Evolutionary conservation across 495 filamentous ascomycete genomes (phyloP).

Genomic region (Neurospora sp.): DNA sequence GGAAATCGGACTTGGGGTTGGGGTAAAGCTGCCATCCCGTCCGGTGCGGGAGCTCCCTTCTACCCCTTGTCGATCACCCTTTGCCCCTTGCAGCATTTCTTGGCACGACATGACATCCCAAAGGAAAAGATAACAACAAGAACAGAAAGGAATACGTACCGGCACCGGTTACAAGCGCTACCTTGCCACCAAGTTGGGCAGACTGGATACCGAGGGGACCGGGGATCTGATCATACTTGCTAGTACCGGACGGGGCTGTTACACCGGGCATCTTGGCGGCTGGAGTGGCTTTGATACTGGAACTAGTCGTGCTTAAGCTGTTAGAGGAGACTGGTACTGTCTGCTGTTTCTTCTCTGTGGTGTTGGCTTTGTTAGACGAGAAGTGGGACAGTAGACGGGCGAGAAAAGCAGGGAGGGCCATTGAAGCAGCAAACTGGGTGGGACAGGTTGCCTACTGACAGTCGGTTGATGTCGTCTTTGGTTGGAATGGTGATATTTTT

Average conservation of each 20-base stretch:
- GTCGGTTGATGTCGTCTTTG: neutral
- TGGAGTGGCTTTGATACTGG: neutral
- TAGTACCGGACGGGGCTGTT: slow-evolving; percentile 11
- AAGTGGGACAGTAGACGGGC: slow-evolving; percentile 21
- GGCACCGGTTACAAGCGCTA: slow-evolving; percentile 38
- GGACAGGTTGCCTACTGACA: neutral
- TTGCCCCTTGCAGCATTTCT: neutral
- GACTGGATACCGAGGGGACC: slow-evolving; percentile 39
- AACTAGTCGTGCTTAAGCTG: slow-evolving; percentile 8
- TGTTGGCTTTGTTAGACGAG: slow-evolving; percentile 5
- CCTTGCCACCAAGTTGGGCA: slow-evolving; percentile 41
- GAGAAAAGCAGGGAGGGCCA: slow-evolving; percentile 14
- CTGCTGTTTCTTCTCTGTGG: slow-evolving; percentile 13
- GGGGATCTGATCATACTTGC: slow-evolving; percentile 35
- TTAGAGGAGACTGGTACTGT: neutral
- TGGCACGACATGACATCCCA: neutral
- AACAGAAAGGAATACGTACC: slow-evolving; percentile 20
- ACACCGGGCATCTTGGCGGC: slow-evolving; percentile 29
- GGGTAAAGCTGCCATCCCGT: slow-evolving; percentile 18
- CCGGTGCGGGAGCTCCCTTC: slow-evolving; percentile 1
- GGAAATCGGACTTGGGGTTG: slow-evolving; percentile 26
- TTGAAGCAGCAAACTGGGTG: slow-evolving; percentile 3
- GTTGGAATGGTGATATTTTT: neutral
- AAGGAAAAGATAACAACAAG: neutral
- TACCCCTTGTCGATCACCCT: neutral